phyloP scores from a whole-genome alignment of 2,329 filamentous ascomycete species.

The Ophiocordyceps camponoti-floridani region DNA sequence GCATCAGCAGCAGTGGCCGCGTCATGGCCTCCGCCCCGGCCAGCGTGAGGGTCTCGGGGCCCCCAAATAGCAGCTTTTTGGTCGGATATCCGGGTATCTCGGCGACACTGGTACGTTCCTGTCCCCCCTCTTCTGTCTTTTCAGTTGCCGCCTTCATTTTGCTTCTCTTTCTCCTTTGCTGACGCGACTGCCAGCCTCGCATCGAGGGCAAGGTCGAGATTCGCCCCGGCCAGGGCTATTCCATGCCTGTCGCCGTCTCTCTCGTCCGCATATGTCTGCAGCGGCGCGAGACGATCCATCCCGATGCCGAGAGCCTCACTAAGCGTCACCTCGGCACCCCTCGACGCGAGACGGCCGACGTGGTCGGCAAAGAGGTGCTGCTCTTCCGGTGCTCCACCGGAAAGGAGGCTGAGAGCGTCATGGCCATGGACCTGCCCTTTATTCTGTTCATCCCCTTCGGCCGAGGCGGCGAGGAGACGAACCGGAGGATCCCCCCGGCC shows the following conservation, averaged over 20 bases:
- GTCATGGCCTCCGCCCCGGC: constrained; percentile 17
- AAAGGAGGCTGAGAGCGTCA: constrained; percentile 71
- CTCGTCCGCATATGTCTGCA: constrained; percentile 89
- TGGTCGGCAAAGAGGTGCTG: constrained; percentile 90
- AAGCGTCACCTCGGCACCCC: constrained; percentile 84
- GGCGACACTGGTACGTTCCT: constrained; percentile 67
- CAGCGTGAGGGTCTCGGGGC: constrained; percentile 81
- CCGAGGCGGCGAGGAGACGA: constrained; percentile 75
- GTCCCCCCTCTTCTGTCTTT: constrained; percentile 1
- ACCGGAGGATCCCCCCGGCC: constrained; percentile 76
- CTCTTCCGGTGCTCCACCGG: constrained; percentile 75
- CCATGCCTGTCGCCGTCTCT: constrained; percentile 77
- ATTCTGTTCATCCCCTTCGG: constrained; percentile 95
- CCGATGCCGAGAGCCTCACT: constrained; percentile 81
- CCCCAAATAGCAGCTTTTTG: constrained; percentile 90
- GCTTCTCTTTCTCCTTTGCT: not conserved
- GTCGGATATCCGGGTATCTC: constrained; percentile 97
- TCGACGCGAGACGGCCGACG: constrained; percentile 75
- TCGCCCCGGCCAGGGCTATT: constrained; percentile 66
- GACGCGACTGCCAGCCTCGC: constrained; percentile 47
- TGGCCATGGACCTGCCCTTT: constrained; percentile 94
- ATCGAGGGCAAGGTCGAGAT: constrained; percentile 98
- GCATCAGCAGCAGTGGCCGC: constrained; percentile 3
- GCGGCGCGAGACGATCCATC: constrained; percentile 89
- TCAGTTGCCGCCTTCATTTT: not conserved